A percentile compares a stretch with the other conserved stretches of the same genome.
phyloP scores from a whole-genome alignment of 768 basidiomycete species.

The Lepiota venenata region DNA sequence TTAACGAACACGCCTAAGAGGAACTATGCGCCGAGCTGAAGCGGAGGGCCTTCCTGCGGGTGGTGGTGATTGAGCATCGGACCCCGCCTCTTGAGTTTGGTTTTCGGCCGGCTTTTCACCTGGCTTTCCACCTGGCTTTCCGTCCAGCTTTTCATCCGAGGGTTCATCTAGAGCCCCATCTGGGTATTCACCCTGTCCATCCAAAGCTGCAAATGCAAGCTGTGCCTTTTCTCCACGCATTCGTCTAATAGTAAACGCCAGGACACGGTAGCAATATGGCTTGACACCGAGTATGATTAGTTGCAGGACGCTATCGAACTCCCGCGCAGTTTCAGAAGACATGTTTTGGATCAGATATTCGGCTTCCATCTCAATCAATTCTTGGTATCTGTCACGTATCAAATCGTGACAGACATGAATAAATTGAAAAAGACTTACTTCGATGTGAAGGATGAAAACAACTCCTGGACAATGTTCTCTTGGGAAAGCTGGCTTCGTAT shows the following conservation, averaged over 20 bases:
- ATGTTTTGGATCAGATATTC: constrained; percentile 4
- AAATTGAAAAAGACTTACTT: not conserved
- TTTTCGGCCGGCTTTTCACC: no score
- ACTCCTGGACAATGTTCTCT: constrained; percentile 12
- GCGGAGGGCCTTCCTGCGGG: no score
- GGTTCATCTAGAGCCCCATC: no score
- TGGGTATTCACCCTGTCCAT: not conserved
- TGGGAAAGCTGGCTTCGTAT: not conserved
- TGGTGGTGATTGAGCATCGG: no score
- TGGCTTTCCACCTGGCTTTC: no score
- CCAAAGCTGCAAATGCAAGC: not conserved
- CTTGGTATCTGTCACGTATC: not conserved
- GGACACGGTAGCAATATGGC: not conserved
- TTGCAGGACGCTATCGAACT: constrained; percentile 2
- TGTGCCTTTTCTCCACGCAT: not conserved
- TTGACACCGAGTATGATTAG: not conserved
- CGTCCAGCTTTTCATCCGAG: no score
- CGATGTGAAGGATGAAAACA: constrained; percentile 10
- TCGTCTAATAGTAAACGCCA: constrained; percentile 1
- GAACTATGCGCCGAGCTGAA: no score
- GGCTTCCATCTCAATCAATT: constrained; percentile 2
- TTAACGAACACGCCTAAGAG: no score
- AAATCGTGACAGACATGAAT: no score
- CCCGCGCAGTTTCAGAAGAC: not conserved
- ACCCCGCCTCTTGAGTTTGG: no score